A percentile compares a stretch with the other conserved stretches of the same genome.
These are phyloP conservation scores for Coleophoma crateriformis DNA, from an alignment of 2,329 filamentous ascomycete genomes.

Conservation along the genomic window DNA sequence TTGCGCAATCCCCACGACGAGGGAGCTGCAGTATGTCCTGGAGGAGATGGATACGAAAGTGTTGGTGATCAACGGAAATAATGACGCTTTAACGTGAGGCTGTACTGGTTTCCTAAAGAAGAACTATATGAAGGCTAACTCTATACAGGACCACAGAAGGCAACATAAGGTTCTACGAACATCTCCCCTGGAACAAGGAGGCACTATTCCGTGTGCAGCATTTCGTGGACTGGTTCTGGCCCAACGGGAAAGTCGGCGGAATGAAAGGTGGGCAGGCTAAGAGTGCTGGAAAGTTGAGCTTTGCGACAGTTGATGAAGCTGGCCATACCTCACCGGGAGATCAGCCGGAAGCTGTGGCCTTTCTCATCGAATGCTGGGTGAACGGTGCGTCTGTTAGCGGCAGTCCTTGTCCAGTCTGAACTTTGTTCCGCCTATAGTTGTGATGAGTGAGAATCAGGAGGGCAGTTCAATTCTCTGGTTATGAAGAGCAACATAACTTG, in stretches of 20 bases:
- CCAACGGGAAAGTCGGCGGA: not conserved
- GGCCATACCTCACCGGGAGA: not conserved
- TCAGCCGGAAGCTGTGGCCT: not conserved
- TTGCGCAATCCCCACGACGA: constrained; percentile 4
- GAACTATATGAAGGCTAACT: not conserved
- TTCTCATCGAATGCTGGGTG: not conserved
- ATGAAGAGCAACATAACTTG: too few species aligned
- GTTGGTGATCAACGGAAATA: not conserved
- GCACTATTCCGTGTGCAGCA: not conserved
- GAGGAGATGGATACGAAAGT: not conserved
- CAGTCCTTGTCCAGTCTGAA: not conserved
- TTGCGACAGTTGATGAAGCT: not conserved
- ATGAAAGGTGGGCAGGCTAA: constrained; percentile 3
- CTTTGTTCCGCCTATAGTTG: not conserved
- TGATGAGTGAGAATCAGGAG: too few species aligned
- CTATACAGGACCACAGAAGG: not conserved
- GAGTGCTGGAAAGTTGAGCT: constrained; percentile 1
- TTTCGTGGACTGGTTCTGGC: constrained; percentile 1
- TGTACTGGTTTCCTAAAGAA: not conserved
- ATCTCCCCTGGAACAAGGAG: not conserved
- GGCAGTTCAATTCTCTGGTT: too few species aligned
- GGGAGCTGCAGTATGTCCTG: constrained; percentile 1
- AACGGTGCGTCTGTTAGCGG: not conserved
- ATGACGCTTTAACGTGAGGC: not conserved
- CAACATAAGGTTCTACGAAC: not conserved